A percentile compares a stretch with the other conserved stretches of the same genome.
Conservation (phyloP, 257 asterid genomes). For the Euphrasia confusa region DNA sequence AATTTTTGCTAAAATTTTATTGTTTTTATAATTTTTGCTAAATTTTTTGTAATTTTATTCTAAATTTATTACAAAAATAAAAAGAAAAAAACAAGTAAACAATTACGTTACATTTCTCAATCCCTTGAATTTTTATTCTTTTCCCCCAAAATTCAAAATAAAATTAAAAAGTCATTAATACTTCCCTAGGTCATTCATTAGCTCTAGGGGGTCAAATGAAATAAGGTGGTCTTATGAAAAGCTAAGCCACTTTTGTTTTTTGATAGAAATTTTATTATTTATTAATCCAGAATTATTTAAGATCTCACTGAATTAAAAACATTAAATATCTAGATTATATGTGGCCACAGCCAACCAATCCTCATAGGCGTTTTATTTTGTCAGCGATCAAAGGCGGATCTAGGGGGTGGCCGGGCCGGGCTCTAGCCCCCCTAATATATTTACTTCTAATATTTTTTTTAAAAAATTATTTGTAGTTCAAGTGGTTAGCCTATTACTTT, state of each 20-base stretch:
- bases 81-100: neutral
- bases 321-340: slow-evolving; percentile 1
- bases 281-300: neutral
- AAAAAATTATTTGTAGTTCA: too few relatives aligned
- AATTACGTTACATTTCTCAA: neutral
- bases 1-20: slow-evolving; percentile 6
- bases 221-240: too few relatives aligned
- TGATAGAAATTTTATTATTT: too few relatives aligned
- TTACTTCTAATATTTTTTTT: too few relatives aligned
- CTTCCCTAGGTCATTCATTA: neutral
- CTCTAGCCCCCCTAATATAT: too few relatives aligned
- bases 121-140: neutral
- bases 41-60: neutral
- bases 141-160: neutral
- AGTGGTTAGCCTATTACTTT: too few relatives aligned
- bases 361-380: slow-evolving; percentile 20
- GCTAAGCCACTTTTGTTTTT: neutral
- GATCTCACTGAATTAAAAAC: neutral
- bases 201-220: too few relatives aligned
- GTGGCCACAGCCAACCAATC: slow-evolving; percentile 27
- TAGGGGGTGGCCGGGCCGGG: too few relatives aligned
- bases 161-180: neutral
- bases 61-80: neutral
- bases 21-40: neutral
- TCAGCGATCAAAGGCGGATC: too few relatives aligned